These are phyloP conservation scores for Debaryomyces subglobosus DNA, from an alignment of 1,139 yeast species.

Conservation along the genomic window DNA sequence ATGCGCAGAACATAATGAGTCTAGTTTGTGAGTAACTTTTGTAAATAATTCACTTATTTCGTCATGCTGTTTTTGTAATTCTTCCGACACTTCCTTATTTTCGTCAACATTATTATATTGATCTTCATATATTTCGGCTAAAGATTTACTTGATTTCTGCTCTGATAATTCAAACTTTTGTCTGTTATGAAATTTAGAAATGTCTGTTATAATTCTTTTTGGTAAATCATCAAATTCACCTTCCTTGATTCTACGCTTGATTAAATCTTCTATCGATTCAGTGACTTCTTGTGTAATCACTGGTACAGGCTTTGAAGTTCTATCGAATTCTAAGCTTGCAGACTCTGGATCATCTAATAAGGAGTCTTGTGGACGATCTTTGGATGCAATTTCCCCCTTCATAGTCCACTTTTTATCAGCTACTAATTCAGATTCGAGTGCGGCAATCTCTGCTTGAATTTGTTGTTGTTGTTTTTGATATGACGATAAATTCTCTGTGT, in stretches of 20 bases:
- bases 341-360: conserved; percentile 50
- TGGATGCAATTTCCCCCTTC: conserved; percentile 87
- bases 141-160: conserved; percentile 80
- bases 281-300: conserved; percentile 89
- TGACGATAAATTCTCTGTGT: conserved; percentile 57
- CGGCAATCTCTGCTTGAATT: conserved; percentile 74
- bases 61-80: conserved; percentile 69
- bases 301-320: conserved; percentile 67
- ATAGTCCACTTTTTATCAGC: conserved; percentile 93
- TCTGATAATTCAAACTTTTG: conserved; percentile 72
- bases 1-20: conserved; percentile 89
- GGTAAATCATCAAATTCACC: conserved; percentile 86
- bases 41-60: conserved; percentile 73
- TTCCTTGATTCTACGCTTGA: conserved; percentile 74
- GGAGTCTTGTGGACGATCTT: conserved; percentile 83
- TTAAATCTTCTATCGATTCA: conserved; percentile 84
- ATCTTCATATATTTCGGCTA: conserved; percentile 91
- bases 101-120: conserved; percentile 60
- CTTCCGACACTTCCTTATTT: conserved; percentile 55
- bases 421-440: conserved; percentile 82
- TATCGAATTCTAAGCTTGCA: conserved; percentile 44
- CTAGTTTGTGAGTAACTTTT: conserved; percentile 70
- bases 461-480: conserved; percentile 83
- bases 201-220: conserved; percentile 67
- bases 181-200: conserved; percentile 56